phyloP scores from a whole-genome alignment of 2,329 filamentous ascomycete species.

The Diaporthe capsici region DNA sequence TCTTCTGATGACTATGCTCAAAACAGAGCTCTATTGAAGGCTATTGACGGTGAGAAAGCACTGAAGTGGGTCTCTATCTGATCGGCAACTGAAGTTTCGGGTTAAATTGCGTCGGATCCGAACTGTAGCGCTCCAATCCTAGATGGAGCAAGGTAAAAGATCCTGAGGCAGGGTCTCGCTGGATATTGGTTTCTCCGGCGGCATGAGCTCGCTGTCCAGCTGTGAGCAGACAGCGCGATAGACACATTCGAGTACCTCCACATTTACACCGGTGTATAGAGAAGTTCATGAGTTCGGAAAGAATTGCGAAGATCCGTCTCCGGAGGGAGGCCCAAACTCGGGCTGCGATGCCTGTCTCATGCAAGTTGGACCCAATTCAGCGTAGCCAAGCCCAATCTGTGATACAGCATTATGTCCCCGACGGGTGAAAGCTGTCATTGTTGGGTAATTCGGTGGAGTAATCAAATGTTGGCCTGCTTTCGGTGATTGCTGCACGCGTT shows the following conservation, averaged over 20 bases:
- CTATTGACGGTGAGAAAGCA: constrained; percentile 8
- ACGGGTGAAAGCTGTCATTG: constrained; percentile 10
- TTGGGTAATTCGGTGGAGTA: constrained; percentile 12
- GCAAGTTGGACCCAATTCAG: constrained; percentile 25
- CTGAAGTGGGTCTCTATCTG: constrained; percentile 2
- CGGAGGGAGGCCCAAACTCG: constrained; percentile 6
- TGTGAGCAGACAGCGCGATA: neutral
- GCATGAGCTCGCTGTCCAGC: neutral
- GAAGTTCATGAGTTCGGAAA: neutral
- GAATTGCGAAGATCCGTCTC: constrained; percentile 25
- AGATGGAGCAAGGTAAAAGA: neutral
- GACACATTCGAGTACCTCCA: neutral
- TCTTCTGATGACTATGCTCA: constrained; percentile 13
- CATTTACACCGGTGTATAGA: neutral
- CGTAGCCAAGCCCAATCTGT: constrained; percentile 26
- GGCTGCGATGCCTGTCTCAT: constrained; percentile 33
- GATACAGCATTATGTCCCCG: constrained; percentile 24
- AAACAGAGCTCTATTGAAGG: constrained; percentile 12
- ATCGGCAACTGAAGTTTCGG: constrained; percentile 19
- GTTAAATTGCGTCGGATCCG: constrained; percentile 16
- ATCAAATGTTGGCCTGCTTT: neutral
- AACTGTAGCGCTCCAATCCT: constrained; percentile 29
- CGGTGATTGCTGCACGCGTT: neutral
- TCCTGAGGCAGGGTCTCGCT: constrained; percentile 14
- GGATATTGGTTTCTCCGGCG: constrained; percentile 26